Evolutionary conservation across 768 basidiomycete species (phyloP).

Genomic region (Lactarius vividus): DNA sequence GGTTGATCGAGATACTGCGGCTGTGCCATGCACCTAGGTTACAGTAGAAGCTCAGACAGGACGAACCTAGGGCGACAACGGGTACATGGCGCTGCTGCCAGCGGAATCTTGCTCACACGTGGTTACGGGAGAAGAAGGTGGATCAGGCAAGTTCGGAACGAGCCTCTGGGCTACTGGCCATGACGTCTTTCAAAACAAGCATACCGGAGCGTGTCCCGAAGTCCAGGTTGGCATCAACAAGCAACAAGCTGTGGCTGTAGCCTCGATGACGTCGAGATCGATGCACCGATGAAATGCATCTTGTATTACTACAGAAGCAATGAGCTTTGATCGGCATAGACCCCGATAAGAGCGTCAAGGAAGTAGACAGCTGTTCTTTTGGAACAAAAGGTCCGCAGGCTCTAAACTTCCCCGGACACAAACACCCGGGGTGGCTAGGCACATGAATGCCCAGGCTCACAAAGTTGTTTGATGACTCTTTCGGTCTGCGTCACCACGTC

Average conservation of each 20-base stretch:
- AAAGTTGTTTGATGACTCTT: neutral
- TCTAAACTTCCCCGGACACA: neutral
- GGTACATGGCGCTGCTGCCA: neutral
- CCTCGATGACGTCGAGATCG: slow-evolving; percentile 9
- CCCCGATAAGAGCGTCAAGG: neutral
- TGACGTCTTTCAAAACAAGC: slow-evolving; percentile 9
- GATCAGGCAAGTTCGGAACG: slow-evolving; percentile 17
- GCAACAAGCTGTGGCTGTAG: neutral
- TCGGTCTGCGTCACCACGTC: neutral
- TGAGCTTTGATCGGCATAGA: slow-evolving; percentile 3
- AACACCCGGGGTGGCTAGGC: neutral
- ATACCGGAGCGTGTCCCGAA: slow-evolving; percentile 6
- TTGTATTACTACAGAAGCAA: neutral
- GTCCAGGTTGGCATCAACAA: neutral
- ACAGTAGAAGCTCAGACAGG: neutral
- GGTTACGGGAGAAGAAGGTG: slow-evolving; percentile 10
- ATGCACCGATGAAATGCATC: neutral
- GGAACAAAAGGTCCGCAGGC: neutral
- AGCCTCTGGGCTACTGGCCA: neutral
- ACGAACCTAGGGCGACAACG: neutral
- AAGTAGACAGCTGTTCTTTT: neutral
- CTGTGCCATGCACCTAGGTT: neutral
- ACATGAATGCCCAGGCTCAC: neutral
- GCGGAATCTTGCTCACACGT: slow-evolving; percentile 2
- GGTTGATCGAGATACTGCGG: slow-evolving; percentile 9